Conservation (phyloP, 108 stramenopile species). For the Nitzschia palea region DNA sequence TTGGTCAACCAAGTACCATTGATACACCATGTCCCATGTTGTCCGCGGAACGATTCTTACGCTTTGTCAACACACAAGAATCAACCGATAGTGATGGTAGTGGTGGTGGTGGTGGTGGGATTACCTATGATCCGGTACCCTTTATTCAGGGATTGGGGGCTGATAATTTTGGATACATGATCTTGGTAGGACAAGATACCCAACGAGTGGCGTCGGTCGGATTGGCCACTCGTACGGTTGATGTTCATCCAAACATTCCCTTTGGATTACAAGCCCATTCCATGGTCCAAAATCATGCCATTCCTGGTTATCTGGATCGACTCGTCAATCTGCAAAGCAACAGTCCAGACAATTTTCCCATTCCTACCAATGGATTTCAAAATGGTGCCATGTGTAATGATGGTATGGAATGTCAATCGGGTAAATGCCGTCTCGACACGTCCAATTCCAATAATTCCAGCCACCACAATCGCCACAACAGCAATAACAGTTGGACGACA, state of each 20-base stretch:
- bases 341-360: background rate
- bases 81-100: background rate
- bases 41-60: slow-evolving; percentile 21
- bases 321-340: background rate
- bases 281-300: slow-evolving; percentile 15
- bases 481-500: background rate
- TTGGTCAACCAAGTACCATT: slow-evolving; percentile 37
- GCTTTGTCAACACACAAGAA: slow-evolving; percentile 31
- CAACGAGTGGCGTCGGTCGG: slow-evolving; percentile 36
- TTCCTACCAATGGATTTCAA: background rate
- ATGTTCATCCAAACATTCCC: slow-evolving; percentile 17
- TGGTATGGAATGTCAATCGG: background rate
- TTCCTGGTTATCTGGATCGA: slow-evolving; percentile 37
- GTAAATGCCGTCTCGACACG: background rate
- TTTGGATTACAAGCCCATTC: slow-evolving; percentile 31
- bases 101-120: too few relatives aligned
- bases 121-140: slow-evolving; percentile 40
- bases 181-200: slow-evolving; percentile 24
- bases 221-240: slow-evolving; percentile 7
- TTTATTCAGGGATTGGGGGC: slow-evolving; percentile 33
- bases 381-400: background rate
- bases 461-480: background rate
- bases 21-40: slow-evolving; percentile 27
- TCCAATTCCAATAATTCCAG: too few relatives aligned
- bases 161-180: slow-evolving; percentile 33